Evolutionary conservation across 2,329 filamentous ascomycete species (phyloP).

Genomic region (Hypoxylon sp.): DNA sequence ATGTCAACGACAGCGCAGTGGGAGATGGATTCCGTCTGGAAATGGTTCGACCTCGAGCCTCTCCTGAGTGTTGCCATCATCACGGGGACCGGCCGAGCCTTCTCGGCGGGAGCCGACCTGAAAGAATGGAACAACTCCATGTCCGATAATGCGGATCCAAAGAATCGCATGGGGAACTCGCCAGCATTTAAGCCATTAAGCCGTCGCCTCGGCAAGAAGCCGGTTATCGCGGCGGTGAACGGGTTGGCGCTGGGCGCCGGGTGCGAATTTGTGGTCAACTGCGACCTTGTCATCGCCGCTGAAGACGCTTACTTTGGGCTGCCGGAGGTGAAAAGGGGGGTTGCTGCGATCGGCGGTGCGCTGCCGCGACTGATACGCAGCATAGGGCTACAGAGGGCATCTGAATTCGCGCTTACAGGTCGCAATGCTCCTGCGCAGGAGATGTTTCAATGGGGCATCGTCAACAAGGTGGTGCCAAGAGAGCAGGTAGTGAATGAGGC

Average conservation of each 20-base stretch:
- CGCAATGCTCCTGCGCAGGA: slow-evolving; percentile 49
- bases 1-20: slow-evolving; percentile 59
- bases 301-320: slow-evolving; percentile 67
- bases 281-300: slow-evolving; percentile 71
- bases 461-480: slow-evolving; percentile 48
- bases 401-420: slow-evolving; percentile 48
- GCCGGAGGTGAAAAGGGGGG: slow-evolving; percentile 47
- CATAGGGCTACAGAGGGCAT: slow-evolving; percentile 47
- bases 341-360: slow-evolving; percentile 49
- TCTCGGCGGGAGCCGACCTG: slow-evolving; percentile 49
- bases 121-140: slow-evolving; percentile 51
- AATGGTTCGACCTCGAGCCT: slow-evolving; percentile 51
- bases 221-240: slow-evolving; percentile 74
- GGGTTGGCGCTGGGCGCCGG: slow-evolving; percentile 73
- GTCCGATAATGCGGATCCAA: slow-evolving; percentile 47
- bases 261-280: slow-evolving; percentile 72
- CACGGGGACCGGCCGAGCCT: slow-evolving; percentile 50
- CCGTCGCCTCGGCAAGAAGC: slow-evolving; percentile 70
- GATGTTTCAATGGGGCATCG: slow-evolving; percentile 48
- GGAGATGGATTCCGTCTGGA: slow-evolving; percentile 59
- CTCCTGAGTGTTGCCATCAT: slow-evolving; percentile 50
- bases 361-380: slow-evolving; percentile 48
- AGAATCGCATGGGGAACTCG: slow-evolving; percentile 47
- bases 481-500: slow-evolving; percentile 78
- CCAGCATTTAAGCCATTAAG: slow-evolving; percentile 58